These are phyloP conservation scores for Trichoderma sp. DNA, from an alignment of 2,329 filamentous ascomycete species.

Conservation along the genomic window DNA sequence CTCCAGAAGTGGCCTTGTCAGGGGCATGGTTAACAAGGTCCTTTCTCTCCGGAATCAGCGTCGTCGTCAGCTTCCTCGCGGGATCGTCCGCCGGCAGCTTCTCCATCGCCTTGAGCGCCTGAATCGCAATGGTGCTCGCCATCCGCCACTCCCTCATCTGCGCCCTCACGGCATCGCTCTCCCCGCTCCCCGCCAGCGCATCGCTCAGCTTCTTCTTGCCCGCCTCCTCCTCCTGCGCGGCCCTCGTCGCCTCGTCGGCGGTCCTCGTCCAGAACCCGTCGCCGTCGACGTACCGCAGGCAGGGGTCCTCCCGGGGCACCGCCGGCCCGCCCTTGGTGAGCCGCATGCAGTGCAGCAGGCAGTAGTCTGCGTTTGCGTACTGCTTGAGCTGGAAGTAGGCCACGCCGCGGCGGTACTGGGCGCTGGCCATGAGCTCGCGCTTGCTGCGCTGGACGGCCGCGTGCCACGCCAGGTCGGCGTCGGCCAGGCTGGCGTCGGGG, in stretches of 20 bases:
- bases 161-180: neutral
- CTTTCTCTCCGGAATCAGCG: conserved; percentile 39
- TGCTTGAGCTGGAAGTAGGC: conserved; percentile 69
- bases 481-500: conserved; percentile 65
- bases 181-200: neutral
- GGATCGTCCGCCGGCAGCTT: conserved; percentile 49
- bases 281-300: conserved; percentile 42
- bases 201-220: conserved; percentile 32
- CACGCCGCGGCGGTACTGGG: conserved; percentile 78
- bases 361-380: conserved; percentile 73
- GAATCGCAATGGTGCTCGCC: conserved; percentile 51
- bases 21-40: conserved; percentile 33
- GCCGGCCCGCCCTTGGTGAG: conserved; percentile 41
- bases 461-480: conserved; percentile 68
- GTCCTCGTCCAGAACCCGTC: conserved; percentile 53
- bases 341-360: conserved; percentile 62
- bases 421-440: conserved; percentile 74
- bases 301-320: conserved; percentile 40
- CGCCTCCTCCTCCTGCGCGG: conserved; percentile 39
- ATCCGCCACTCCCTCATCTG: conserved; percentile 42
- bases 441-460: conserved; percentile 68
- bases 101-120: conserved; percentile 51
- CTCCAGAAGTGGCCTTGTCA: conserved; percentile 3
- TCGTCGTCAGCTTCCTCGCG: conserved; percentile 50
- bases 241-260: conserved; percentile 35